phyloP scores from a whole-genome alignment of 495 filamentous ascomycete genomes.

The Clohesyomyces aquaticus region DNA sequence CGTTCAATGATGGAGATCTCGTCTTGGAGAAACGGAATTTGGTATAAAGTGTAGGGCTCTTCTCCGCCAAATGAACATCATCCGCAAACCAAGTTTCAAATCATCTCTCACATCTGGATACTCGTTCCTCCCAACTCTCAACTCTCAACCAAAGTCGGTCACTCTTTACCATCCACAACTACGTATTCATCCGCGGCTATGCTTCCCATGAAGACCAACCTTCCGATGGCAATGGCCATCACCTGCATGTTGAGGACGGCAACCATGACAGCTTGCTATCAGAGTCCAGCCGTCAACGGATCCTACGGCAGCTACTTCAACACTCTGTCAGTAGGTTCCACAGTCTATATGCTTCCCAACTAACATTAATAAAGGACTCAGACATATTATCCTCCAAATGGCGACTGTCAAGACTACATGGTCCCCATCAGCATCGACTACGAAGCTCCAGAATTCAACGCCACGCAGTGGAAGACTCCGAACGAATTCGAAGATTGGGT shows the following conservation, averaged over 20 bases:
- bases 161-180: slow-evolving; percentile 2
- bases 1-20: neutral
- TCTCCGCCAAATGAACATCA: neutral
- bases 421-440: slow-evolving; percentile 33
- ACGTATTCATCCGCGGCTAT: slow-evolving; percentile 12
- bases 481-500: slow-evolving; percentile 32
- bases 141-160: neutral
- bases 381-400: slow-evolving; percentile 33
- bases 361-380: slow-evolving; percentile 5
- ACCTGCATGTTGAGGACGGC: slow-evolving; percentile 22
- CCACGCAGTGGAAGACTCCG: slow-evolving; percentile 21
- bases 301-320: slow-evolving; percentile 32
- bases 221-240: slow-evolving; percentile 28
- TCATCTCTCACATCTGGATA: neutral
- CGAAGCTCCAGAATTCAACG: slow-evolving; percentile 26
- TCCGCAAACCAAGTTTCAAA: neutral
- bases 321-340: slow-evolving; percentile 15
- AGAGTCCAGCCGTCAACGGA: slow-evolving; percentile 8
- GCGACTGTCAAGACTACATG: slow-evolving; percentile 31
- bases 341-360: neutral
- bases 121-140: neutral
- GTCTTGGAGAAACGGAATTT: neutral
- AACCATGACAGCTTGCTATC: slow-evolving; percentile 13
- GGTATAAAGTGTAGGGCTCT: neutral
- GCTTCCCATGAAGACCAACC: slow-evolving; percentile 13